These are phyloP conservation scores for Eleusine coracana DNA, from an alignment of 176 grass and related monocot species.

Conservation along the genomic window DNA sequence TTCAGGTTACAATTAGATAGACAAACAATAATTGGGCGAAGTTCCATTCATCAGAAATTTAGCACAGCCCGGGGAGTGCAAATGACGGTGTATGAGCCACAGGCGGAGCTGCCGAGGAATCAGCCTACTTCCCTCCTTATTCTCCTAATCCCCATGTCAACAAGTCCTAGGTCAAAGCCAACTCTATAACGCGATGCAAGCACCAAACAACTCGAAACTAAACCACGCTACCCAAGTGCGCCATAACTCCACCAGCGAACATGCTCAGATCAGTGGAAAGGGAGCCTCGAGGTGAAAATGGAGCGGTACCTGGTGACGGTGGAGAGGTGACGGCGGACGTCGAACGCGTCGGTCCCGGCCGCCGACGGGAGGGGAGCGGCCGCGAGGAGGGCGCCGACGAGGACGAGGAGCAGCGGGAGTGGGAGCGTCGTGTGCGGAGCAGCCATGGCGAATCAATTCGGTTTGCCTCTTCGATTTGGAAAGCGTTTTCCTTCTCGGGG, in stretches of 20 bases:
- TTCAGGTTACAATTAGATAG: neutral
- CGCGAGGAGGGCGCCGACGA: slow-evolving; percentile 38
- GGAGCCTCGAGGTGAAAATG: neutral
- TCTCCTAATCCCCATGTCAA: neutral
- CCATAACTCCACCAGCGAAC: neutral
- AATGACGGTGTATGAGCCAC: neutral
- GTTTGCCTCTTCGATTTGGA: slow-evolving; percentile 19
- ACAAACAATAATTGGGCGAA: neutral
- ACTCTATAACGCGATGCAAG: neutral
- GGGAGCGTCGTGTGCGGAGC: neutral
- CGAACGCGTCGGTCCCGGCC: slow-evolving; percentile 47
- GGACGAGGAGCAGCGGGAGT: slow-evolving; percentile 32
- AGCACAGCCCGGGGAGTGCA: neutral
- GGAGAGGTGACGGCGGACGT: slow-evolving; percentile 90
- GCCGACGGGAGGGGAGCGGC: slow-evolving; percentile 23
- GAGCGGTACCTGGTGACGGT: slow-evolving; percentile 76
- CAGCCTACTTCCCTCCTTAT: neutral
- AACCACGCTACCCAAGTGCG: neutral
- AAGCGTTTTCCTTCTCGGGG: neutral
- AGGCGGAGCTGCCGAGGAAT: neutral
- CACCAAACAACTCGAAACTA: neutral
- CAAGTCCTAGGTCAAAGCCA: neutral
- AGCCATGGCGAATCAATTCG: slow-evolving; percentile 39
- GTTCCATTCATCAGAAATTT: neutral
- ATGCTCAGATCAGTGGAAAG: slow-evolving; percentile 7